Base-by-base conservation (phyloP, 169 alveolate species). In the Cryptosporidium bovis region DNA sequence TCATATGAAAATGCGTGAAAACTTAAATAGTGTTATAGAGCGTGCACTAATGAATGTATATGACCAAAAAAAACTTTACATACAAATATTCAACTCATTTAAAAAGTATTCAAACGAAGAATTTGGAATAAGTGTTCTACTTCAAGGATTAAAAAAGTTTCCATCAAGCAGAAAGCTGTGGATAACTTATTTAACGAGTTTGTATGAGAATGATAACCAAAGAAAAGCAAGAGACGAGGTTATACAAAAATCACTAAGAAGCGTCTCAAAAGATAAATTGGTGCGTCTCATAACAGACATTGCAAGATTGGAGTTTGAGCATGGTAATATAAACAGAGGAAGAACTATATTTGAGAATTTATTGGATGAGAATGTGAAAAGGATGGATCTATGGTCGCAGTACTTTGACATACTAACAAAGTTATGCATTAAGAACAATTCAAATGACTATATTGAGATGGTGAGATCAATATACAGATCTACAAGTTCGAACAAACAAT, bases 371-470 rank as follows among this genome's bases (percentile, higher is more conserved):
- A 93, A 94, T 62, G 93, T 95, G 0, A 92, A 92, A 40, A 90
- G 96, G n/a, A 93, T 93, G 91, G 96, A 94, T 67, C 64, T 94
- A 12, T 94, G 96, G 96, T 89, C 92, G 77, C 95, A 93, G 67
- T 94, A 94, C 71, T 82, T 94, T 67, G 92, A 92, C 62, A 92
- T 93, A 10, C 29, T 77, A 29, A 77, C 71, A 1, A 77, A 44
- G 18, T 50, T 60, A 0, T 77, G 69, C 51, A 40, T 13, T 12
- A 55, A 20, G 2, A 20, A 18, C n/a, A 27, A 20, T 15, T 13
- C 62, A 10, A 50, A 77, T 8, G 64, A 6, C 2, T 51, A 77
- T 36, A 77, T 77, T 24, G 71, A 77, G 15, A 77, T 77, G 46
- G 62, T 46, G 18, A 56, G 87, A 60, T 77, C 87, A 4, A 33